Conservation (phyloP, 768 basidiomycete genomes). For the Mycena crocata region DNA sequence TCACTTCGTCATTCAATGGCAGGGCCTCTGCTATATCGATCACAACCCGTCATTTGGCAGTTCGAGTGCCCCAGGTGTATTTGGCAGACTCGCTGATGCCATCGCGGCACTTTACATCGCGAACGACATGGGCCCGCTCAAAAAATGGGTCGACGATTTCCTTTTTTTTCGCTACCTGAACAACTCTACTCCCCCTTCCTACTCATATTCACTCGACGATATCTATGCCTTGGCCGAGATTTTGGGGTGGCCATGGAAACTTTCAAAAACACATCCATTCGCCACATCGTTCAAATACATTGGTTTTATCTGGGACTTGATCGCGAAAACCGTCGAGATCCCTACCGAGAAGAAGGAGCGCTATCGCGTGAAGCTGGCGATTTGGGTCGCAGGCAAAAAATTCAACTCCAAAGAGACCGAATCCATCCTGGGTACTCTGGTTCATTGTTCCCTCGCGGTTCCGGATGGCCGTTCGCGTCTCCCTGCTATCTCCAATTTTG, state of each 20-base stretch:
- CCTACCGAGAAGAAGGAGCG: constrained; percentile 27
- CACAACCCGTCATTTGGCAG: constrained; percentile 44
- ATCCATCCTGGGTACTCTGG: constrained; percentile 46
- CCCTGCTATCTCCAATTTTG: constrained; percentile 30
- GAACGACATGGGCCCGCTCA: constrained; percentile 31
- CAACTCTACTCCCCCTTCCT: no score
- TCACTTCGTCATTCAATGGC: constrained; percentile 37
- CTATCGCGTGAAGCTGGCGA: neutral
- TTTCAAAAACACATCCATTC: constrained; percentile 43
- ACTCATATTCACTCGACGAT: constrained; percentile 3
- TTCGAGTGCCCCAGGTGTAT: constrained; percentile 42
- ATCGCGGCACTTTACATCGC: constrained; percentile 23
- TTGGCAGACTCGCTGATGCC: constrained; percentile 46
- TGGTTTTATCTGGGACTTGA: constrained; percentile 51
- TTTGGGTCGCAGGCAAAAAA: neutral
- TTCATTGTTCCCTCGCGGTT: constrained; percentile 48
- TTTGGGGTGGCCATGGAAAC: constrained; percentile 22
- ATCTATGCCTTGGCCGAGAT: neutral
- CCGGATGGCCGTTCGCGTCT: constrained; percentile 45
- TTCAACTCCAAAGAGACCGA: constrained; percentile 38
- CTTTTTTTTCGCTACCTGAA: constrained; percentile 37
- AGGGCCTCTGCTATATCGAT: constrained; percentile 42
- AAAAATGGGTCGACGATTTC: constrained; percentile 46
- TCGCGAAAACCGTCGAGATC: constrained; percentile 41
- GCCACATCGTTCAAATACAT: constrained; percentile 45